Evolutionary conservation across 306 rosid species (phyloP).

Genomic region (Phaseolus lunatus): DNA sequence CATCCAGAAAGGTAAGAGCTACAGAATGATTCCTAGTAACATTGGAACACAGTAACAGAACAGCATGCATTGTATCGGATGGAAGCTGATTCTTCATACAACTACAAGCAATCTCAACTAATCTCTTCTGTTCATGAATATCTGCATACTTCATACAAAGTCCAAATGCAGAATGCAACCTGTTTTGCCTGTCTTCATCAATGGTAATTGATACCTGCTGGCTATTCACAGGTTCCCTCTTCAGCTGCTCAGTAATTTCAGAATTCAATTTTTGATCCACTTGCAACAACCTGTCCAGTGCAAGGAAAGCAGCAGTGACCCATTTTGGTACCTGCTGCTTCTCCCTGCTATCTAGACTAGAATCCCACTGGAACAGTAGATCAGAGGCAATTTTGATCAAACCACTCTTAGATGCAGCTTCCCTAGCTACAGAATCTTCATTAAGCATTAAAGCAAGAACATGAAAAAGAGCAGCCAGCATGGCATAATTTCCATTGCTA

Average conservation of each 20-base stretch:
- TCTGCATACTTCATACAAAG: constrained; percentile 69
- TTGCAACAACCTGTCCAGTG: constrained; percentile 90
- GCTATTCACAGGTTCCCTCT: constrained; percentile 64
- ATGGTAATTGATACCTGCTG: constrained; percentile 72
- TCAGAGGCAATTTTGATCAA: constrained; percentile 80
- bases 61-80: constrained; percentile 93
- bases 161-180: constrained; percentile 86
- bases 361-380: constrained; percentile 83
- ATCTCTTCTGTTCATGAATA: constrained; percentile 79
- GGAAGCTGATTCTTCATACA: constrained; percentile 91
- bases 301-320: constrained; percentile 94
- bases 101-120: constrained; percentile 90
- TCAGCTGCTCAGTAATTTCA: constrained; percentile 85
- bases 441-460: constrained; percentile 92
- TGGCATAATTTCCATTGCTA: constrained; percentile 58
- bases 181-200: constrained; percentile 86
- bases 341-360: constrained; percentile 58
- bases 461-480: constrained; percentile 88
- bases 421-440: constrained; percentile 87
- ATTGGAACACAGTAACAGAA: constrained; percentile 92
- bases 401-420: constrained; percentile 80
- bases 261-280: constrained; percentile 85
- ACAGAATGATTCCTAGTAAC: constrained; percentile 88
- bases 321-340: constrained; percentile 85
- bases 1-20: constrained; percentile 87